A percentile compares a stretch with the other conserved stretches of the same genome.
Evolutionary conservation across 202 grass and related monocot species (phyloP).

Genomic region (Carex sylvatica): DNA sequence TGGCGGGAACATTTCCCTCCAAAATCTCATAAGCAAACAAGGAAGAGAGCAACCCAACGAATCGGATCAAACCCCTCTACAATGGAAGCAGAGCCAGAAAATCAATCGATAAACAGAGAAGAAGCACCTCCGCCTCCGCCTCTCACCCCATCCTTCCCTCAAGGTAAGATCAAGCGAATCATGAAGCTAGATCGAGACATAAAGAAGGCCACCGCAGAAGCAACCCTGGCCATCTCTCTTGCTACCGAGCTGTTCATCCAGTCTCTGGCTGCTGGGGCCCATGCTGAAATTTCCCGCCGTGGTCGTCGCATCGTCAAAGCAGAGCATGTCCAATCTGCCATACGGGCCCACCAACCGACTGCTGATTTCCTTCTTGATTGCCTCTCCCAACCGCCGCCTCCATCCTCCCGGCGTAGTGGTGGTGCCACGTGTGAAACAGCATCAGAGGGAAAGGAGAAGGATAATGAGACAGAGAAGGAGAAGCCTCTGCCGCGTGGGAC

Average conservation of each 20-base stretch:
- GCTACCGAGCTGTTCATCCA: conserved; percentile 73
- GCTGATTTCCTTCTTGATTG: conserved; percentile 85
- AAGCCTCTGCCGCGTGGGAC: conserved; percentile 62
- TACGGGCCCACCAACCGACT: conserved; percentile 54
- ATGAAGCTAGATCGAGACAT: conserved; percentile 79
- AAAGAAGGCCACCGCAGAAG: conserved; percentile 74
- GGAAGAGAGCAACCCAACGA: not conserved
- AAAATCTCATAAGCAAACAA: not conserved
- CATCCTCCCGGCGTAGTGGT: not conserved
- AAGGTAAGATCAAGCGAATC: conserved; percentile 79
- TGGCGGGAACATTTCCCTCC: conserved; percentile 30
- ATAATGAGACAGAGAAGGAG: not conserved
- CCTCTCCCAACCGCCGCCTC: conserved; percentile 33
- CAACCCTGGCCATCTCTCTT: conserved; percentile 58
- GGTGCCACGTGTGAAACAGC: not conserved
- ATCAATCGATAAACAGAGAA: not conserved
- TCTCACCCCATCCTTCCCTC: conserved; percentile 46
- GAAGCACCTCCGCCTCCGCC: not conserved
- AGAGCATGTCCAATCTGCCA: conserved; percentile 52
- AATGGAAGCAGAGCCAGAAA: conserved; percentile 16
- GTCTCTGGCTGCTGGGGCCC: conserved; percentile 45
- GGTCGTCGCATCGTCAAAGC: conserved; percentile 46
- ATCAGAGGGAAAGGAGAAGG: conserved; percentile 30
- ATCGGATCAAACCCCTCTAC: not conserved
- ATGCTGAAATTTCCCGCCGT: conserved; percentile 28